Percentiles rank a stretch among this genome's conserved stretches.
Evolutionary conservation across 495 filamentous ascomycete genomes (phyloP).

Genomic region (Penicillium argentinense): DNA sequence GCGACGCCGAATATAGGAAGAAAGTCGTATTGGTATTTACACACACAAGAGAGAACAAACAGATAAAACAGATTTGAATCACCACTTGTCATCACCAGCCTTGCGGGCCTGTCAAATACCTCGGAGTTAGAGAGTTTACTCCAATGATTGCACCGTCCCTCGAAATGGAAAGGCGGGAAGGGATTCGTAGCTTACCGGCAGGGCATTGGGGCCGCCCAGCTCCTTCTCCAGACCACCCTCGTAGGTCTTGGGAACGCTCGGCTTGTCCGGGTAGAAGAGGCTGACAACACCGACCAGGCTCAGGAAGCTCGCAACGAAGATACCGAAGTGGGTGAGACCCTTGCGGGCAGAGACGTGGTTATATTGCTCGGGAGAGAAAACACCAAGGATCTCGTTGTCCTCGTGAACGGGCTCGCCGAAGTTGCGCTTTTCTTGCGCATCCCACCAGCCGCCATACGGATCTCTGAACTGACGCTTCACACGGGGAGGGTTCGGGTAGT

Average conservation of each 20-base stretch:
- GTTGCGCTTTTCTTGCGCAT: constrained; percentile 94
- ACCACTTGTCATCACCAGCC: constrained; percentile 43
- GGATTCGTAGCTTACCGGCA: constrained; percentile 39
- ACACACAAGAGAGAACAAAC: constrained; percentile 39
- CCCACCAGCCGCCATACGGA: constrained; percentile 94
- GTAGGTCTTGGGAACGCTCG: constrained; percentile 73
- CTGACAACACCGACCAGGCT: constrained; percentile 71
- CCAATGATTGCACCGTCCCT: background rate
- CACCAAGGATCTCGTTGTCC: constrained; percentile 91
- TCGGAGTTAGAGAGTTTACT: background rate
- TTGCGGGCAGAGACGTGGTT: constrained; percentile 74
- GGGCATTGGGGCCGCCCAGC: constrained; percentile 66
- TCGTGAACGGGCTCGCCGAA: constrained; percentile 95
- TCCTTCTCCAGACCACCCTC: constrained; percentile 82
- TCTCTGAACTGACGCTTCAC: constrained; percentile 88
- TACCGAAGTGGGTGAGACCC: constrained; percentile 70
- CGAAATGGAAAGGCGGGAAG: background rate
- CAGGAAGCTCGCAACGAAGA: constrained; percentile 68
- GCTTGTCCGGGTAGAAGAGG: constrained; percentile 81
- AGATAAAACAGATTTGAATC: constrained; percentile 26
- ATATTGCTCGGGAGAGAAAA: constrained; percentile 89
- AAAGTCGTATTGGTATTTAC: constrained; percentile 48
- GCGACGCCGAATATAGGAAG: constrained; percentile 33
- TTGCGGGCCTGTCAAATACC: constrained; percentile 39
- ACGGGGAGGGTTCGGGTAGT: constrained; percentile 83